Percentiles rank a stretch among this genome's conserved stretches.
Evolutionary conservation across 2,329 filamentous ascomycete genomes (phyloP).

Genomic region (Fusarium palustre): DNA sequence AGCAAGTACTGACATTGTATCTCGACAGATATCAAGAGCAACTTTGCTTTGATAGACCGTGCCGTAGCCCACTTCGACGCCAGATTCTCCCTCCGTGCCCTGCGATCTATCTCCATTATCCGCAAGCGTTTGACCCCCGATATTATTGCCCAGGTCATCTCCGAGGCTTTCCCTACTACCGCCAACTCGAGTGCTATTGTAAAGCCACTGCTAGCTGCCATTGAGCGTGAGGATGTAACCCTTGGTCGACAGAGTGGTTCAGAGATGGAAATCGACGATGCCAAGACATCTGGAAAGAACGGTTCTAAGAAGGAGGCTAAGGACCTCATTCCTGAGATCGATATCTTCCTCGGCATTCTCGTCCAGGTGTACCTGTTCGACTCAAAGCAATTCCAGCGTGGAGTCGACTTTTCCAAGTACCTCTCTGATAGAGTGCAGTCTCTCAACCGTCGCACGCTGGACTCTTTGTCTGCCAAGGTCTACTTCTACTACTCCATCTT

Average conservation of each 20-base stretch:
- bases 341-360: constrained; percentile 88
- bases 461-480: constrained; percentile 92
- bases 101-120: constrained; percentile 94
- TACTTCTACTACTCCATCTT: constrained; percentile 99
- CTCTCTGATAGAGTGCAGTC: constrained; percentile 87
- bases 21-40: constrained; percentile 87
- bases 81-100: constrained; percentile 91
- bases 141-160: constrained; percentile 82
- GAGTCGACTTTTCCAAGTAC: constrained; percentile 84
- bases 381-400: constrained; percentile 81
- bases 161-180: constrained; percentile 78
- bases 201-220: constrained; percentile 75
- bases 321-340: constrained; percentile 86
- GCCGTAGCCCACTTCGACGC: constrained; percentile 94
- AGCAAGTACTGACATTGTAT: constrained; percentile 37
- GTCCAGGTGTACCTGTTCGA: constrained; percentile 91
- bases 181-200: constrained; percentile 72
- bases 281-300: constrained; percentile 65
- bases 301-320: constrained; percentile 74
- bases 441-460: constrained; percentile 92
- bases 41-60: constrained; percentile 90
- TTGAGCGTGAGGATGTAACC: constrained; percentile 74
- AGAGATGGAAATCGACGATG: constrained; percentile 80
- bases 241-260: constrained; percentile 68
- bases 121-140: constrained; percentile 90